phyloP scores from a whole-genome alignment of 805 yeast genomes.

The Pichia thaimueangensis region DNA sequence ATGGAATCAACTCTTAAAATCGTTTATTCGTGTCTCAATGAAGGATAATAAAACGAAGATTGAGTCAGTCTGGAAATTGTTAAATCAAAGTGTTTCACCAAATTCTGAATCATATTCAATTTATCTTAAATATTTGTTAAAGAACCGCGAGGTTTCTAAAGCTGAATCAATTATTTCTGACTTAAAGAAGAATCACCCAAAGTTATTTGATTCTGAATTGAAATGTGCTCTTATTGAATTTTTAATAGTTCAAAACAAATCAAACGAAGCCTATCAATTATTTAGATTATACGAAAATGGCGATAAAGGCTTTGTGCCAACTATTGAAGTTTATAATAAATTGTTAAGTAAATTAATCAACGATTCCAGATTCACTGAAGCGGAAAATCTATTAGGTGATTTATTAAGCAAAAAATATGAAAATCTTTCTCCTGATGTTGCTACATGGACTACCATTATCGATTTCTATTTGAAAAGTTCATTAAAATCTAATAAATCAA shows the following conservation, averaged over 20 bases:
- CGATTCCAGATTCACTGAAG: conserved; percentile 35
- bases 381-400: conserved; percentile 41
- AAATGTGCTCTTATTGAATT: conserved; percentile 43
- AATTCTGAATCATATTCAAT: conserved; percentile 43
- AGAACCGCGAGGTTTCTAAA: conserved; percentile 34
- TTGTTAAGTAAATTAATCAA: conserved; percentile 39
- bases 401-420: conserved; percentile 30
- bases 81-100: conserved; percentile 31
- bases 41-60: conserved; percentile 31
- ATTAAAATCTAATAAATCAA: conserved; percentile 34
- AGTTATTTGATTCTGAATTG: conserved; percentile 33
- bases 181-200: conserved; percentile 28
- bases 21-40: conserved; percentile 23
- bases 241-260: conserved; percentile 33
- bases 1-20: conserved; percentile 53
- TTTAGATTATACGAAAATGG: conserved; percentile 23
- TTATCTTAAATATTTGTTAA: conserved; percentile 42
- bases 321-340: conserved; percentile 45
- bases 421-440: conserved; percentile 47
- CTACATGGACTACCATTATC: conserved; percentile 55
- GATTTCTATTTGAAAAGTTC: conserved; percentile 48
- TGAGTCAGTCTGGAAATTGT: conserved; percentile 30
- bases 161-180: conserved; percentile 34
- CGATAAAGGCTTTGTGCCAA: conserved; percentile 35
- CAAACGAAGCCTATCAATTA: conserved; percentile 35